phyloP scores from a whole-genome alignment of 2,329 filamentous ascomycete genomes.

The Trichoderma gracile region DNA sequence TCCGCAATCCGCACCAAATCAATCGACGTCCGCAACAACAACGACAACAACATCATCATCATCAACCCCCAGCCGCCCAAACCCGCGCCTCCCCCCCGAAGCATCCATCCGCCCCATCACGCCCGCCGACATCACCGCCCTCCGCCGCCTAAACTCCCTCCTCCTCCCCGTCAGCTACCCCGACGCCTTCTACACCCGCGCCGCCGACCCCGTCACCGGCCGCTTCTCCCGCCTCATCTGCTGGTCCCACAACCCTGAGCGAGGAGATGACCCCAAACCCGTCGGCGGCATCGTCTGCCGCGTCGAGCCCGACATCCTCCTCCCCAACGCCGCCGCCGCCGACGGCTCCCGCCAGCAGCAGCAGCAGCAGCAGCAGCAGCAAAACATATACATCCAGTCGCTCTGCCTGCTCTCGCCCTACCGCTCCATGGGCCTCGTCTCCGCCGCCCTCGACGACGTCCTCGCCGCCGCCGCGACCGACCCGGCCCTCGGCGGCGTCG shows the following conservation, averaged over 20 bases:
- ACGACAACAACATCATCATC: conserved; percentile 23
- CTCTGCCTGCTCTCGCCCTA: conserved; percentile 65
- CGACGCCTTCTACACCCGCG: conserved; percentile 62
- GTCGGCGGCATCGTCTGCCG: conserved; percentile 64
- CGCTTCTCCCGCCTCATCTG: conserved; percentile 62
- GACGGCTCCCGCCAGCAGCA: not conserved
- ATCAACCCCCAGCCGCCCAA: not conserved
- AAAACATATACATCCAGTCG: conserved; percentile 63
- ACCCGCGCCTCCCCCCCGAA: conserved; percentile 42
- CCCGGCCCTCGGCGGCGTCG: conserved; percentile 43
- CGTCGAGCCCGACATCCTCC: conserved; percentile 48
- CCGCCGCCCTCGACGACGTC: conserved; percentile 57
- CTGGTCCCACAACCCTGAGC: conserved; percentile 54
- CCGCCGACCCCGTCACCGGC: conserved; percentile 52
- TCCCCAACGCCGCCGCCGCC: conserved; percentile 14
- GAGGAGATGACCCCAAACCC: conserved; percentile 48
- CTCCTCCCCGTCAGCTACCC: conserved; percentile 65
- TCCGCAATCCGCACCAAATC: conserved; percentile 25
- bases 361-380: too few species aligned
- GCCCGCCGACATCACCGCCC: conserved; percentile 54
- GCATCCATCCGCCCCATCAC: conserved; percentile 55
- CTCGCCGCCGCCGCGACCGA: conserved; percentile 42
- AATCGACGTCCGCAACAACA: conserved; percentile 30
- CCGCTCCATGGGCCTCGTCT: conserved; percentile 58
- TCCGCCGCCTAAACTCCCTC: conserved; percentile 65